A percentile compares a stretch with the other conserved stretches of the same genome.
phyloP scores from a whole-genome alignment of 1,284 basidiomycete species.

The Puccinia triticina region DNA sequence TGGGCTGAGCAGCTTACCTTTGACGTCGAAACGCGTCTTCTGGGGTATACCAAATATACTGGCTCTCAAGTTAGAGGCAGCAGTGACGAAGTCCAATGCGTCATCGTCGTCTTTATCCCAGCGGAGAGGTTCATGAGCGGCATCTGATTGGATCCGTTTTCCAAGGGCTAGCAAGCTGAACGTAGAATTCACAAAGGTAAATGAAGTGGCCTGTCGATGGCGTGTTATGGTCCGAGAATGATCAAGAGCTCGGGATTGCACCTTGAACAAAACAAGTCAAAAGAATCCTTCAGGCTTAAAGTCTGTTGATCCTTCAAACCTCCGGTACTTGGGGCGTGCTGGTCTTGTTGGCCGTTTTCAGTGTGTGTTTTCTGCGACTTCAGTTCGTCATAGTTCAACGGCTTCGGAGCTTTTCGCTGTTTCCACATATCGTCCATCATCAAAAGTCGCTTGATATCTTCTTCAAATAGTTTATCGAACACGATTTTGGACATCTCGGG shows the following conservation, averaged over 20 bases:
- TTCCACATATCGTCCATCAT: slow-evolving; percentile 99
- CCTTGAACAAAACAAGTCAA: slow-evolving; percentile 50
- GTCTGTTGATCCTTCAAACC: slow-evolving; percentile 48
- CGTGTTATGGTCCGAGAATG: slow-evolving; percentile 65
- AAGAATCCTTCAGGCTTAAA: slow-evolving; percentile 28
- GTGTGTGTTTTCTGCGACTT: slow-evolving; percentile 67
- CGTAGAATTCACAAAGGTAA: not conserved
- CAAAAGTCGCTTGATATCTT: slow-evolving; percentile 84
- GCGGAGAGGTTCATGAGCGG: slow-evolving; percentile 70
- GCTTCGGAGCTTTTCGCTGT: slow-evolving; percentile 76
- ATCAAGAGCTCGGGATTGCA: slow-evolving; percentile 61
- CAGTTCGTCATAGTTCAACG: slow-evolving; percentile 79
- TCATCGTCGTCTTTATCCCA: slow-evolving; percentile 99
- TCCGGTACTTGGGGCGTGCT: not conserved
- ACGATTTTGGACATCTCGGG: slow-evolving; percentile 71
- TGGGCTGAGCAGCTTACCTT: slow-evolving; percentile 67
- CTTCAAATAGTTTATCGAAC: slow-evolving; percentile 88
- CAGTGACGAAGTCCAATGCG: slow-evolving; percentile 92
- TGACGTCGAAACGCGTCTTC: slow-evolving; percentile 94
- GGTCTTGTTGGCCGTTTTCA: slow-evolving; percentile 48
- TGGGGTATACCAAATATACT: slow-evolving; percentile 82
- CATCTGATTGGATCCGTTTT: slow-evolving; percentile 71
- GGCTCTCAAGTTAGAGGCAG: slow-evolving; percentile 87
- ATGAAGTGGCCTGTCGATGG: slow-evolving; percentile 58
- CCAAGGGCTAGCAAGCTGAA: slow-evolving; percentile 76